Evolutionary conservation across 495 filamentous ascomycete species (phyloP), one percentile per base, ranked within the genome.

Genomic region (Penicillium cinerascens): DNA sequence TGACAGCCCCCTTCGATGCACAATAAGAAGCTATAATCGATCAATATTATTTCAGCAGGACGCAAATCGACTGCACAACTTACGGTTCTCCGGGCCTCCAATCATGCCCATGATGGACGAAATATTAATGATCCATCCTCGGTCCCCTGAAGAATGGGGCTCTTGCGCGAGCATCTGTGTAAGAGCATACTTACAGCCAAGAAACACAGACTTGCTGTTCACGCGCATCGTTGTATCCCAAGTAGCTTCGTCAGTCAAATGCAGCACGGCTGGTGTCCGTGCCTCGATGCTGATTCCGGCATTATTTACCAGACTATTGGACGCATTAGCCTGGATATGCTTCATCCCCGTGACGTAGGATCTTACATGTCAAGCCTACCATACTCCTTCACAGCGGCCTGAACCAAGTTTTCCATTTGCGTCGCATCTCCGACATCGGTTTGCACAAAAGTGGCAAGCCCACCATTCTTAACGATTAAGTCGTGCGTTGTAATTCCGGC

Each of bases 61-160:
- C 6, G 2, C 3, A 0, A 6, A 20, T n/a, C 3, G 3, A 39
- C 18, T 51, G 18, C 16, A 7, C 39, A 45, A 50, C 55, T 37
- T 39, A 58, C 61, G 58, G 18, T 58, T 60, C 25, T 65, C 56
- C 8, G 39, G 56, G 1, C 55, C 35, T 23, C 54, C 76, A 42
- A 79, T 68, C 17, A 78, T 49, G 0, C 80, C 78, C 52, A 74
- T 61, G 20, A 78, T 67, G 6, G 70, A 76, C 1, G 77, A 70
- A 0, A 78, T 74, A 46, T 82, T 84, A 25, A 83, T 61, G 33
- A 84, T 80, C 78, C 79, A 82, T 8, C 81, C 82, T 37, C 78
- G 50, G 52, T 81, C 71, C 5, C 75, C 72, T 3, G 60, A 72
- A 0, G 64, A 23, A 51, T 67, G 61, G 0, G 66, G 70, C 7